These are phyloP conservation scores for Cucumis sativus DNA, from an alignment of 306 rosid genomes.

Conservation along the genomic window DNA sequence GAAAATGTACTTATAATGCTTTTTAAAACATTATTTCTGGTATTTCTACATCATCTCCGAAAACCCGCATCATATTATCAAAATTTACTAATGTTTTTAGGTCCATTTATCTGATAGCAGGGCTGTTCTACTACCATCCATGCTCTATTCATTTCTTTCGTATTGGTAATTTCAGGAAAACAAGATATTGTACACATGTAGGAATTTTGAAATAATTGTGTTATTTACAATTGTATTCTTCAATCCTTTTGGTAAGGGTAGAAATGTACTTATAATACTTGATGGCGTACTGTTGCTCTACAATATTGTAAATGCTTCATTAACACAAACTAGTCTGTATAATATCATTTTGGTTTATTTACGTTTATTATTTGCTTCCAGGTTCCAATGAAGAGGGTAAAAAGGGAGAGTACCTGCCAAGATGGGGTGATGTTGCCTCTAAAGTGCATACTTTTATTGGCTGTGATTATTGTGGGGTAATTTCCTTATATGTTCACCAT, in stretches of 20 bases:
- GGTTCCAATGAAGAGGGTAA: conserved; percentile 25
- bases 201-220: not conserved
- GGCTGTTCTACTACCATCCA: not conserved
- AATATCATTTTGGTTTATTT: conserved; percentile 2
- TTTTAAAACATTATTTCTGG: too few species aligned
- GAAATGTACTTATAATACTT: not conserved
- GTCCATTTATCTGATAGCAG: not conserved
- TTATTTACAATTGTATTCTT: not conserved
- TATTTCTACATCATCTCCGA: too few species aligned
- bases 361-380: conserved; percentile 20
- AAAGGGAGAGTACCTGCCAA: conserved; percentile 11
- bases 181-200: not conserved
- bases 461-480: conserved; percentile 92
- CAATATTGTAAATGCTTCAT: not conserved
- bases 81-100: not conserved
- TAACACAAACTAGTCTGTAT: not conserved
- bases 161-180: not conserved
- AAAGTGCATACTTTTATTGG: conserved; percentile 42
- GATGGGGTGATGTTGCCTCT: conserved; percentile 19
- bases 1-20: too few species aligned
- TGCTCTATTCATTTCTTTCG: not conserved
- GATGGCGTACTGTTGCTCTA: not conserved
- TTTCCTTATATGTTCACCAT: conserved; percentile 10
- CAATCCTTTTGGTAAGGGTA: not conserved
- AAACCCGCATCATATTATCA: too few species aligned